Evolutionary conservation across 805 yeast species (phyloP), one percentile per base, ranked within the genome.

Genomic region (Schizosaccharomyces japonicus): DNA sequence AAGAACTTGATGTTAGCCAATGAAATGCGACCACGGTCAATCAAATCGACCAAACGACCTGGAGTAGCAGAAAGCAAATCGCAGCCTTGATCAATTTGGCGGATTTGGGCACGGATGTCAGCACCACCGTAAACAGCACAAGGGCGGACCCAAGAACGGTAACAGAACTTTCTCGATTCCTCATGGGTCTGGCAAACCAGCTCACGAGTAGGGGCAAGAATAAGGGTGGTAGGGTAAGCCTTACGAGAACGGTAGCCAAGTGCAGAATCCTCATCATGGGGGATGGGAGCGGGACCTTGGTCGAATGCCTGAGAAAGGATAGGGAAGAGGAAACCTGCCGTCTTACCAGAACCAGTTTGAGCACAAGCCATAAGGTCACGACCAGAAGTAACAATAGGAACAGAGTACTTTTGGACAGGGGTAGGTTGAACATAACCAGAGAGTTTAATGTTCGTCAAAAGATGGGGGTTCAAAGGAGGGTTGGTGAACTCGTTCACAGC

Each of bases 301-400:
- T 73, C 68, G 68, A 78, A 90, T 52, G 92, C 80, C 68, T 84
- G 84, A 45, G 94, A 80, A 57, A 90, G 72, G 49, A 90, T 94
- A 53, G 99, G 98, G 80, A 90, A 90, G 62, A 90, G 70, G 73
- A 90, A 90, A 55, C 98, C 99, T 73, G 96, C 98, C 61, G 99
- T 90, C 70, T 90, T 90, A 75, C 99, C 99, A 50, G 96, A 85
- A 78, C 94, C 94, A 56, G 94, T 82, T 70, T 83, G 94, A 51
- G 94, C 94, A 74, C 94, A 83, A 32, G 94, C 94, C 94, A 82
- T 83, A 66, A 82, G 72, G 66, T 82, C 94, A 66, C 94, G 75
- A 58, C 85, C 83, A 51, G 69, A 75, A 51, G 87, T 82, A 54
- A 83, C 87, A 54, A 83, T 82, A 55, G 94, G 94, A 53, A 83